Conservation (phyloP, 2,329 filamentous ascomycete genomes). For the Cladosporium sp. region DNA sequence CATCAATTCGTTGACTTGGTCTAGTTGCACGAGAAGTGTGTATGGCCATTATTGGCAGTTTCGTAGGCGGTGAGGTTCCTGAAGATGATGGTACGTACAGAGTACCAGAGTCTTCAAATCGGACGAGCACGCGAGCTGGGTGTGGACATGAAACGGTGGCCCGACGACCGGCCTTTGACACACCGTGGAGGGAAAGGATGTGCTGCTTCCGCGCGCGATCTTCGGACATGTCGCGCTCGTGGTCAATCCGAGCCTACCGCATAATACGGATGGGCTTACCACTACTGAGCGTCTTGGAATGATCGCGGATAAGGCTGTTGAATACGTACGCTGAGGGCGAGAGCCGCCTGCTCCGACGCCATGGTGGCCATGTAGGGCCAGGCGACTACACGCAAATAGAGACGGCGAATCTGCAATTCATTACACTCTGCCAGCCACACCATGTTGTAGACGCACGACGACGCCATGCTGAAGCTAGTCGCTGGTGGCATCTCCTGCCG, state of each 20-base stretch:
- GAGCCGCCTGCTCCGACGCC: conserved; percentile 4
- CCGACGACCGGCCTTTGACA: conserved; percentile 4
- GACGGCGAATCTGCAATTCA: background rate
- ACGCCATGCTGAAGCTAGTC: conserved; percentile 11
- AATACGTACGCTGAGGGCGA: conserved; percentile 11
- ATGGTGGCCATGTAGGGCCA: conserved; percentile 14
- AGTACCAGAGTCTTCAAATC: conserved; percentile 9
- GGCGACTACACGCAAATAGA: conserved; percentile 1
- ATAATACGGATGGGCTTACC: background rate
- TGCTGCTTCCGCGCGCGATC: conserved; percentile 4
- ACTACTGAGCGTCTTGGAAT: background rate
- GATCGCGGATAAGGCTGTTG: background rate
- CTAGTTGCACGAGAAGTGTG: background rate
- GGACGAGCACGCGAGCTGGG: conserved; percentile 10
- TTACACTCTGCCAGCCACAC: conserved; percentile 6
- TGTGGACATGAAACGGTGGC: conserved; percentile 18
- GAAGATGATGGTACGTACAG: conserved; percentile 7
- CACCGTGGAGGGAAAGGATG: conserved; percentile 4
- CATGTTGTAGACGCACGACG: background rate
- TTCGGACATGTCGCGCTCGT: conserved; percentile 9
- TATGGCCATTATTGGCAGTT: background rate
- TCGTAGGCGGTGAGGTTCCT: conserved; percentile 16
- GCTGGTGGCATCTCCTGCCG: conserved; percentile 14
- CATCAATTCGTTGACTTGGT: background rate
- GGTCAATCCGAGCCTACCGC: conserved; percentile 13